Percentiles rank a stretch among this genome's conserved stretches.
phyloP scores from a whole-genome alignment of 371 early-diverging fungal species.

The Chytridiales sp. region DNA sequence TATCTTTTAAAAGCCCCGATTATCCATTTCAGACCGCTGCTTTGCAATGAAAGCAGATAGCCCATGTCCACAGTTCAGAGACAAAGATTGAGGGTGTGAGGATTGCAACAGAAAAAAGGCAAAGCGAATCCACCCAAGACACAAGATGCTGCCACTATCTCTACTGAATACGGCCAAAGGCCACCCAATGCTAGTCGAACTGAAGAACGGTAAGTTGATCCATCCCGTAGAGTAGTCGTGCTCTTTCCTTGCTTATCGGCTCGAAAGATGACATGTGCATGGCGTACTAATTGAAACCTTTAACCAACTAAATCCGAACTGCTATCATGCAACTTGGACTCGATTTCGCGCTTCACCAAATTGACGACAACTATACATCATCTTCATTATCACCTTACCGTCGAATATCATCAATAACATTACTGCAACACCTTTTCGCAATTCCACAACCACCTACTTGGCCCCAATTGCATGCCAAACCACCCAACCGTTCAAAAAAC shows the following conservation, averaged over 20 bases:
- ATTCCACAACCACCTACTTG: not conserved
- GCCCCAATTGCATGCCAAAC: not conserved
- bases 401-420: not conserved
- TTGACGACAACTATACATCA: too few species aligned
- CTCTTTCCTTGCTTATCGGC: not conserved
- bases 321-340: too few species aligned
- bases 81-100: too few species aligned
- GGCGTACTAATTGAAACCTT: too few species aligned
- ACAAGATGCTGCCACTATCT: conserved; percentile 78
- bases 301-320: too few species aligned
- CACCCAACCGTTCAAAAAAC: conserved; percentile 1
- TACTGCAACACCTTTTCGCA: conserved; percentile 12
- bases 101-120: not conserved
- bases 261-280: too few species aligned
- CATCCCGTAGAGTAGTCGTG: conserved; percentile 17
- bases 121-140: not conserved
- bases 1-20: too few species aligned
- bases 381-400: not conserved
- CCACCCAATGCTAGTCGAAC: conserved; percentile 94
- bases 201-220: conserved; percentile 75
- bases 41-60: too few species aligned
- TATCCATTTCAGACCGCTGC: too few species aligned
- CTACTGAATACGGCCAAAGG: conserved; percentile 87
- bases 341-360: too few species aligned
- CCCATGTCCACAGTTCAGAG: too few species aligned